Base-by-base conservation (phyloP, 177 flowering plant species). In the Tripterygium wilfordii region DNA sequence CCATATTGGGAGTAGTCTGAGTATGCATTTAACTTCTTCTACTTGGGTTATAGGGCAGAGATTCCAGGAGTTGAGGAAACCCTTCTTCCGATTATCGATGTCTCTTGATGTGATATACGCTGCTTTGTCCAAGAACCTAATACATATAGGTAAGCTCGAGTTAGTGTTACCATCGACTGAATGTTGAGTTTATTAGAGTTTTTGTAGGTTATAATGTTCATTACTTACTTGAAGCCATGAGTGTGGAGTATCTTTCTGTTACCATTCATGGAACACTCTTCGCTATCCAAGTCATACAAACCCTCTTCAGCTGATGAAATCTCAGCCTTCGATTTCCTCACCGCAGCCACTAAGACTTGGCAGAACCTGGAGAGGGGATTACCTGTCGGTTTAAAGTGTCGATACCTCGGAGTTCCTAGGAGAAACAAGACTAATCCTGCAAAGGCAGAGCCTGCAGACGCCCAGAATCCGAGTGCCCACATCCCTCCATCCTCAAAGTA, bases 21-120 rank as follows among this genome's bases (percentile, higher is more conserved):
- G 23, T 8, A 76, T 49, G 56, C 76, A 65, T 48, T 76, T 76
- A 9, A 70, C 71, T 54, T 76, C 82, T 56, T 76, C 82, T 3
- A 76, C 69, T 33, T 76, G 78, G 2, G 78, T 60, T 6, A 70
- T 43, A 0, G 74, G 36, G 51, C 81, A 76, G 8, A 76, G 62
- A 2, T 39, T 47, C 81, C 81, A 76, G 18, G 69, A 74, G 21
- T 63, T 63, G 23, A 58, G 45, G 1, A 45, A n/a, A n/a, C n/a
- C n/a, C n/a, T 10, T 25, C 42, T 37, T 1, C 49, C 35, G 14
- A 42, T 30, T 21, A 25, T 33, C 9, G 48, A 15, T 5, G 43
- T 62, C 58, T 8, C 38, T n/a, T 16, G 43, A 36, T 1, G 58
- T 52, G 19, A 70, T 17, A 15, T 65, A 51, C 7, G 79, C 79